Base-by-base conservation (phyloP, 2,329 filamentous ascomycete species). In the Raffaelea deltoideospora region DNA sequence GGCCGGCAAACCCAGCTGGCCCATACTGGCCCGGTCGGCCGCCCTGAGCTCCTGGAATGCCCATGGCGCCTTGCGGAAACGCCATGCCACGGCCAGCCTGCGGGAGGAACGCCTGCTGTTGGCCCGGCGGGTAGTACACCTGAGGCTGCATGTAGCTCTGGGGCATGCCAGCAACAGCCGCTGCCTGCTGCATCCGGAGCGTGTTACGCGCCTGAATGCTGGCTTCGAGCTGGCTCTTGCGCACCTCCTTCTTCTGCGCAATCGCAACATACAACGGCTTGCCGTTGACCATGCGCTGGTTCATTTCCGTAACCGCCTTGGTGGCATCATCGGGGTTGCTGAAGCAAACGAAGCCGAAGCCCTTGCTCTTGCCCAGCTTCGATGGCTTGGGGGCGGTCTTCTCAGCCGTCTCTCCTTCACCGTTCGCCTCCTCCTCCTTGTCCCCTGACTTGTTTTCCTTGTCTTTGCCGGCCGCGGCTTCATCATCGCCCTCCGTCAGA, bases 311-410 rank as follows among this genome's bases (percentile, higher is more conserved):
- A 46, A 98, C 88, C 47, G 90, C 90, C 76, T 96, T 96, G 65
- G 88, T 95, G 47, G 90, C 90, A 60, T 98, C 90, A 53, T 98
- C 90, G 42, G 90, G 87, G 72, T 93, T 96, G 74, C 83, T 90
- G 71, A 98, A 98, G 81, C 90, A 98, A 55, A 98, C 90, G 61
- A 98, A 98, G 52, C 90, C 90, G 59, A 98, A 98, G 59, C 90
- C 90, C 73, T 96, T 98, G 79, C 86, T 94, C 82, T 96, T 96
- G 59, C 90, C 90, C 42, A 93, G 72, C 65, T 71, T 76, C n/a
- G n/a, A n/a, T 59, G 70, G 72, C 60, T 78, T 76, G 55, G 74
- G 65, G 26, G 74, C 68, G 34, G 67, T 48, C 59, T 76, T 75
- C 55, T 75, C 66, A 13, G 41, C 33, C 5, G 29, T 31, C 18